These are phyloP conservation scores for Histomonas meleagridis DNA, from an alignment of 208 protist species.

Conservation along the genomic window DNA sequence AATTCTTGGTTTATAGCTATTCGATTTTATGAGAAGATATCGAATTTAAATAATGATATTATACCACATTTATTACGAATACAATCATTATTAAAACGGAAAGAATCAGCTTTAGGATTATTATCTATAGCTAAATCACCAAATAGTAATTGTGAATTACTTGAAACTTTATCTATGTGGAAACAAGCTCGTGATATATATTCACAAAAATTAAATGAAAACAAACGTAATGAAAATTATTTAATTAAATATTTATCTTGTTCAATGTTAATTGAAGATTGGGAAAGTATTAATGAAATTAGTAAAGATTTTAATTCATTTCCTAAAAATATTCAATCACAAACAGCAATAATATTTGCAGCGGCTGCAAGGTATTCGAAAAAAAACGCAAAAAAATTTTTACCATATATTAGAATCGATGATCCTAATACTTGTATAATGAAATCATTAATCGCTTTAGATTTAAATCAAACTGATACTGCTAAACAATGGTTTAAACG, in stretches of 20 bases:
- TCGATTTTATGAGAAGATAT: neutral
- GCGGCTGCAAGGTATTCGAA: neutral
- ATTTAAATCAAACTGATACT: neutral
- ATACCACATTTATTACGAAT: neutral
- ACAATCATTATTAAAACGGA: neutral
- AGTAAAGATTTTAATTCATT: neutral
- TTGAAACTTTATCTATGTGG: slow-evolving; percentile 22
- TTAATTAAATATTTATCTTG: neutral
- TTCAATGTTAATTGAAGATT: neutral
- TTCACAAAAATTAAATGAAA: neutral
- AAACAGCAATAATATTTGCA: neutral
- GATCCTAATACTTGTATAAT: neutral
- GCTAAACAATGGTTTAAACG: neutral
- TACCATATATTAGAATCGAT: neutral
- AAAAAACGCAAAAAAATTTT: neutral
- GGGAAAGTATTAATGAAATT: neutral
- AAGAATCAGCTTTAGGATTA: neutral
- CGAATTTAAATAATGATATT: neutral
- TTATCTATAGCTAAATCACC: neutral
- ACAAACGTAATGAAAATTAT: neutral
- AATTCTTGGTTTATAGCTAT: neutral
- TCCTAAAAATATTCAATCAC: neutral
- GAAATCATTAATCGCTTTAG: neutral
- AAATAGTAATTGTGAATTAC: neutral
- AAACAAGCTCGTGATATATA: neutral